These are phyloP conservation scores for Chimonanthus praecox DNA, from an alignment of 164 flowering plant genomes.

Conservation along the genomic window DNA sequence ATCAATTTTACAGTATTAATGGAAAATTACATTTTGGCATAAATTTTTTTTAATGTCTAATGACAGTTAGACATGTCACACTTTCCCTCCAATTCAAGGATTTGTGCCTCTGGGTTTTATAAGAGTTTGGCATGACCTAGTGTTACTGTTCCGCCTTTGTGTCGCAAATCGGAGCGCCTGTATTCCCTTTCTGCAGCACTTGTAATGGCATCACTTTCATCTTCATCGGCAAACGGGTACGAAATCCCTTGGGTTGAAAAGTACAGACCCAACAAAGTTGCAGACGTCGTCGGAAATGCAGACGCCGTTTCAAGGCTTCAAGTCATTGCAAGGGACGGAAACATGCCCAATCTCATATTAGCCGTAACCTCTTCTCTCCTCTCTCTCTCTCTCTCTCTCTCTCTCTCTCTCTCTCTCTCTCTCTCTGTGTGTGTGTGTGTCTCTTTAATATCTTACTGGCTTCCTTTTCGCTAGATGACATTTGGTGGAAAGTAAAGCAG, in stretches of 20 bases:
- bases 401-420: too few species aligned
- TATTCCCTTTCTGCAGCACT: too few species aligned
- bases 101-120: background rate
- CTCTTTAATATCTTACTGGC: too few species aligned
- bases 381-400: background rate
- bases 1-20: too few species aligned
- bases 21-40: too few species aligned
- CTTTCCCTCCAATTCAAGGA: constrained; percentile 15
- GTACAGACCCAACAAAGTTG: constrained; percentile 59
- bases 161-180: too few species aligned
- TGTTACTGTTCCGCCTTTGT: too few species aligned
- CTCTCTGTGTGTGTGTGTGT: too few species aligned
- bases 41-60: too few species aligned
- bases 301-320: constrained; percentile 71
- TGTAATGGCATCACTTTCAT: background rate
- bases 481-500: too few species aligned
- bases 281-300: constrained; percentile 70
- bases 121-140: background rate
- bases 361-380: constrained; percentile 29
- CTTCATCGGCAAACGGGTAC: constrained; percentile 32
- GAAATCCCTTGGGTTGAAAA: constrained; percentile 88
- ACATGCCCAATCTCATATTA: constrained; percentile 89
- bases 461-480: too few species aligned
- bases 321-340: constrained; percentile 80
- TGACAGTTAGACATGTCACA: too few species aligned